phyloP scores from a whole-genome alignment of 805 yeast species.

The Candida xyloterini region DNA sequence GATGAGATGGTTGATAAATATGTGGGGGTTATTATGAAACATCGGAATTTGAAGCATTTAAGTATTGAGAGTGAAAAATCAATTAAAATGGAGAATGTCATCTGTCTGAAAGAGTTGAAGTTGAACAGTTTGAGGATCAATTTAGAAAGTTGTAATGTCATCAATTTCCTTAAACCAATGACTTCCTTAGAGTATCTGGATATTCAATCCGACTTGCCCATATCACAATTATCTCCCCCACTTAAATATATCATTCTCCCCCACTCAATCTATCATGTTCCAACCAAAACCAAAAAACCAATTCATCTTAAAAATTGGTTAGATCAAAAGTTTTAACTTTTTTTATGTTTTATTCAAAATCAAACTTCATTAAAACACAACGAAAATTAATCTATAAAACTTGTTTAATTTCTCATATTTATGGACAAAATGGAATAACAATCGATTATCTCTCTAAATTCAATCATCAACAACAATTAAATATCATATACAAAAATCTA shows the following conservation, averaged over 20 bases:
- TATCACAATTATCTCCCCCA: too few species aligned
- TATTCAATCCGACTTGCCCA: too few species aligned
- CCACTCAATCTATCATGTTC: slow-evolving; percentile 20
- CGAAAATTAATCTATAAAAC: not conserved
- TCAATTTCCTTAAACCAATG: not conserved
- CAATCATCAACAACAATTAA: slow-evolving; percentile 4
- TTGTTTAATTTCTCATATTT: slow-evolving; percentile 20
- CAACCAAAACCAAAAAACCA: slow-evolving; percentile 16
- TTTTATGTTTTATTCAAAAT: slow-evolving; percentile 2
- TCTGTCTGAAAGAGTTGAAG: not conserved
- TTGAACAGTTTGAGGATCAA: not conserved
- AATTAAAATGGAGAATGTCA: not conserved
- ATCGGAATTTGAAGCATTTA: not conserved
- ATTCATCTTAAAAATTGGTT: slow-evolving; percentile 28
- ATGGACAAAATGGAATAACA: slow-evolving; percentile 24
- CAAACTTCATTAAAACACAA: not conserved
- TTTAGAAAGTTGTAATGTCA: too few species aligned
- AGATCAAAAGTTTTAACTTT: not conserved
- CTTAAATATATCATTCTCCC: slow-evolving; percentile 21
- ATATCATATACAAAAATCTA: slow-evolving; percentile 23
- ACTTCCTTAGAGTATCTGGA: not conserved
- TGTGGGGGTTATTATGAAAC: not conserved
- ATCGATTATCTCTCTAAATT: slow-evolving; percentile 10
- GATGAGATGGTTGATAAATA: not conserved
- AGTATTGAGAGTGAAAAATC: not conserved